Evolutionary conservation across 2,329 filamentous ascomycete species (phyloP), one percentile per base, ranked within the genome.

Genomic region (Rhynchosporium secalis): DNA sequence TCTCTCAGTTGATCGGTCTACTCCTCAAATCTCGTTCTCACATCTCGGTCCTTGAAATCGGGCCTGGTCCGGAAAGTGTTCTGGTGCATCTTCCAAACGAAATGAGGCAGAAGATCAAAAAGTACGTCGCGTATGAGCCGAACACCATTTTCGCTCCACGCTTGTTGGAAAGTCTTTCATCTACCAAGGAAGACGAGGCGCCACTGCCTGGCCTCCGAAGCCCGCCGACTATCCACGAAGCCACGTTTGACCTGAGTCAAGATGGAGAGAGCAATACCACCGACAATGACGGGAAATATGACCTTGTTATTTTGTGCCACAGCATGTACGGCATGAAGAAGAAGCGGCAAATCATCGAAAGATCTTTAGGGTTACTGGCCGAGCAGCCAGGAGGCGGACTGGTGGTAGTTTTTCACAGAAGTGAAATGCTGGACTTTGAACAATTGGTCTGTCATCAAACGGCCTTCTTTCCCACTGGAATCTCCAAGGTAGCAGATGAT

Each of bases 1-100:
- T 55, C 57, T 31, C 2, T 36, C 62, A 45, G 55, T 38, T 26
- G 56, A 56, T 62, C 55, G 66, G 48, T 61, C 60, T 2, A 33
- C 64, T 20, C 8, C 63, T 20, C 9, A 47, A 38, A 41, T 15
- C 13, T 13, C 67, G 41, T 10, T 28, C 61, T 51, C 55, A 36
- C 47, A 76, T 41, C 68, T 78, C 52, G 79, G 78, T 46, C 8
- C n/a, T 46, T 7, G 43, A 46, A 26, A 46, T 46, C n/a, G n/a
- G n/a, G 4, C 43, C 43, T 28, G 43, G 43, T 10, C 43, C 43
- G n/a, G n/a, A 28, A n/a, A 46, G 43, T 9, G n/a, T 46, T 7
- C 8, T 46, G 4, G n/a, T 8, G 3, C 26, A 26, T 20, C n/a
- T 46, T 4, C n/a, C 43, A 10, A 8, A n/a, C n/a, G 43, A 46